Evolutionary conservation across 306 rosid species (phyloP).

Genomic region (Heteromeles arbutifolia): DNA sequence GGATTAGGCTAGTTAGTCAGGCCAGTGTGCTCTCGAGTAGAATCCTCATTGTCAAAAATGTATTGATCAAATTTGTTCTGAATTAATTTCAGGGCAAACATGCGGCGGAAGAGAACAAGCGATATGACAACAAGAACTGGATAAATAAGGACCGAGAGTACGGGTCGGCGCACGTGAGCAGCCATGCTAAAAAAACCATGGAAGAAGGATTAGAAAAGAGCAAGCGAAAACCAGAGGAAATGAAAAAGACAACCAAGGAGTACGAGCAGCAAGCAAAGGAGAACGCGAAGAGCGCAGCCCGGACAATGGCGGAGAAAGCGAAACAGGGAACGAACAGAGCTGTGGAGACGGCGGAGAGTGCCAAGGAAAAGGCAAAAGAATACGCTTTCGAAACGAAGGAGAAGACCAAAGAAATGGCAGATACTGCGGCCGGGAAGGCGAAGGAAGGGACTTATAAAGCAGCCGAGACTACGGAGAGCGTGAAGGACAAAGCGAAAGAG

Average conservation of each 20-base stretch:
- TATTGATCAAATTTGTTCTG: not conserved
- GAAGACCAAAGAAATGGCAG: conserved; percentile 27
- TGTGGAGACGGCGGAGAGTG: conserved; percentile 26
- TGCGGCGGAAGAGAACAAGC: conserved; percentile 23
- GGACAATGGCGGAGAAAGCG: conserved; percentile 4
- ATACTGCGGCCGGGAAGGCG: conserved; percentile 6
- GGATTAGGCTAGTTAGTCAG: not conserved
- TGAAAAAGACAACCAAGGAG: conserved; percentile 18
- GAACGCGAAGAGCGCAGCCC: conserved; percentile 10
- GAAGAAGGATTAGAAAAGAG: conserved; percentile 11
- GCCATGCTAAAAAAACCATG: conserved; percentile 27
- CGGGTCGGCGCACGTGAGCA: not conserved
- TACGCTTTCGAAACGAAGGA: conserved; percentile 21
- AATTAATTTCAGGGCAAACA: conserved; percentile 35
- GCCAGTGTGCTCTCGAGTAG: not conserved
- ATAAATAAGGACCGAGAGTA: conserved; percentile 1
- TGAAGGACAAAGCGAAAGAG: conserved; percentile 30
- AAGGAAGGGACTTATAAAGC: conserved; percentile 18
- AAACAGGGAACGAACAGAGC: conserved; percentile 16
- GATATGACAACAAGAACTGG: conserved; percentile 21
- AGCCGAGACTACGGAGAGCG: conserved; percentile 31
- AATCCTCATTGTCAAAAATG: not conserved
- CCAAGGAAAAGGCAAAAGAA: conserved; percentile 22
- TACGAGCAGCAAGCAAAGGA: conserved; percentile 2
- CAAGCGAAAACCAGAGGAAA: conserved; percentile 21